Conservation (phyloP, 2,329 filamentous ascomycete species). For the Trichoderma harzianum region DNA sequence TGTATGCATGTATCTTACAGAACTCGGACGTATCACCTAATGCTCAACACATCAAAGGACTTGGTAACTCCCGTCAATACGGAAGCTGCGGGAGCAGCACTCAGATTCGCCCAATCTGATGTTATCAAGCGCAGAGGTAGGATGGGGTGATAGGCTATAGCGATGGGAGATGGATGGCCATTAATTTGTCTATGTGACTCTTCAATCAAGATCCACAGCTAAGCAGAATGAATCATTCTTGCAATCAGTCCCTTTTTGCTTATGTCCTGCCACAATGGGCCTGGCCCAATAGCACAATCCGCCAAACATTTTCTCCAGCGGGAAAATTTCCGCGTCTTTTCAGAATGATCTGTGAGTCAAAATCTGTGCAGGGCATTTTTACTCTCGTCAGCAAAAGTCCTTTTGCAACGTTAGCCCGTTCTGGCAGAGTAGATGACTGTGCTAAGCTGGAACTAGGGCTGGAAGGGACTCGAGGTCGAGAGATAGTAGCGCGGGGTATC, state of each 20-base stretch:
- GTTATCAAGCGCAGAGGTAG: neutral
- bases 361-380: neutral
- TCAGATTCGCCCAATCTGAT: neutral
- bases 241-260: neutral
- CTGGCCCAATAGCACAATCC: neutral
- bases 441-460: neutral
- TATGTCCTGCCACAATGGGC: conserved; percentile 10
- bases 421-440: neutral
- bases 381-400: neutral
- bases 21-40: neutral
- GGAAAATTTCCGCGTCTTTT: neutral
- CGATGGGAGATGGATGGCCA: neutral
- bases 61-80: neutral
- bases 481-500: conserved; percentile 1
- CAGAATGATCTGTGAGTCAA: conserved; percentile 12
- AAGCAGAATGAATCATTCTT: neutral
- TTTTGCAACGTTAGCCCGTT: neutral
- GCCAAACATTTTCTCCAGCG: neutral
- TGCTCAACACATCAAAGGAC: neutral
- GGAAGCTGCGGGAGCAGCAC: neutral
- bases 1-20: neutral
- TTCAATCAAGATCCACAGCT: neutral
- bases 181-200: neutral
- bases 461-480: neutral
- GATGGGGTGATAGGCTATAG: neutral